Base-by-base conservation (phyloP, 2,329 filamentous ascomycete species). In the Cladosporium sphaerospermum region DNA sequence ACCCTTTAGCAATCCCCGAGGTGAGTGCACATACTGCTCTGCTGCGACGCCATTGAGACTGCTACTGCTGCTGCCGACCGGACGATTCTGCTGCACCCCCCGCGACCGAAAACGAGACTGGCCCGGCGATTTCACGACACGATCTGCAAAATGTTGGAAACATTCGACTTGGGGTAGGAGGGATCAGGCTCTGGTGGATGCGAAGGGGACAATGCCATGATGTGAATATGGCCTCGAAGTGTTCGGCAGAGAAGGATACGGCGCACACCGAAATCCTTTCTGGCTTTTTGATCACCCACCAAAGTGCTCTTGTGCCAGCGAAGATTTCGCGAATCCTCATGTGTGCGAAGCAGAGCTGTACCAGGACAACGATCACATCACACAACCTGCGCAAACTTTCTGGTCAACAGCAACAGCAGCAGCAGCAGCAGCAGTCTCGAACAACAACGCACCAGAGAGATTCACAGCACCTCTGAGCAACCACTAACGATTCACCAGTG, bases 1-100 rank as follows among this genome's bases (percentile, higher is more conserved):
- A 51, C 48, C 40, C 23, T 14, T 44, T 39, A 51, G 48, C 48
- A 51, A 51, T 51, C 48, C 36, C 40, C 48, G 48, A 51, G 48
- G 48, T 51, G 48, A 51, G 48, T 51, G 31, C 40, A 51, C 9
- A 28, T 13, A 14, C 32, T 43, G 39, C 39, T 14, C 18, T 13
- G n/a, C 8, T 39, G 32, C 18, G 2, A 16, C 34, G 33, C 16
- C 13, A 44, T 51, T 44, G 18, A 51, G 18, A 14, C 32, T 51
- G 40, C 48, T 51, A 33, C 32, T 51, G 32, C 19, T 40, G n/a
- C 32, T 51, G 48, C 40, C 42, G n/a, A 43, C 31, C 33, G 40
- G 32, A 43, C 40, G 40, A 44, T 13, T 6, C 18, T 51, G 40
- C 40, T 51, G 48, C 40, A 14, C 36, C 36, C 8, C 18, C 36